These are phyloP conservation scores for Firmiana major DNA, from an alignment of 345 rosid species.

Conservation along the genomic window DNA sequence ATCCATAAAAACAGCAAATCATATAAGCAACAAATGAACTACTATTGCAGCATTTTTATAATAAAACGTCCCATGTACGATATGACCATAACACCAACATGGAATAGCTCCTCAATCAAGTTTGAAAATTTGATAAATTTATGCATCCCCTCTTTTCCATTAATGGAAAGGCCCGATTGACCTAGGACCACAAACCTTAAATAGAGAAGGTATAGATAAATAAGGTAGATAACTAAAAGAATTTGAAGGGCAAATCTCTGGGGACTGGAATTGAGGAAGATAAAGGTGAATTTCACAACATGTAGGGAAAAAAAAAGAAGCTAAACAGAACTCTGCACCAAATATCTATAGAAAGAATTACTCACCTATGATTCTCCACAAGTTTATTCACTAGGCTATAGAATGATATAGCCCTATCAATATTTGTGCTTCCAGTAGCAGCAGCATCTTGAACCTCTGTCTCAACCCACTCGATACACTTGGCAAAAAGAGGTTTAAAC, in stretches of 20 bases:
- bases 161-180: not conserved
- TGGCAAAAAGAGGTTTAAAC: conserved; percentile 89
- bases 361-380: conserved; percentile 81
- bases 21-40: not conserved
- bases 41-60: not conserved
- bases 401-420: conserved; percentile 70
- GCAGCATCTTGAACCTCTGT: conserved; percentile 46
- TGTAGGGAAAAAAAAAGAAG: not conserved
- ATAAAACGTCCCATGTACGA: not conserved
- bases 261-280: not conserved
- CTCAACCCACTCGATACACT: conserved; percentile 84
- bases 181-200: not conserved
- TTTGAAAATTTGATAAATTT: not conserved
- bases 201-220: not conserved
- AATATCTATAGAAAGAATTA: not conserved
- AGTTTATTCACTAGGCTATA: conserved; percentile 73
- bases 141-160: not conserved
- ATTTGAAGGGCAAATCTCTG: not conserved
- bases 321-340: not conserved
- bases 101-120: not conserved
- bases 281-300: not conserved
- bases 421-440: conserved; percentile 32
- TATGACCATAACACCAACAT: not conserved
- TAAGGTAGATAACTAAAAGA: not conserved
- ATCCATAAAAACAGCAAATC: not conserved